Conservation (phyloP, 2,329 filamentous ascomycete genomes). For the Ophiostoma sp. region DNA sequence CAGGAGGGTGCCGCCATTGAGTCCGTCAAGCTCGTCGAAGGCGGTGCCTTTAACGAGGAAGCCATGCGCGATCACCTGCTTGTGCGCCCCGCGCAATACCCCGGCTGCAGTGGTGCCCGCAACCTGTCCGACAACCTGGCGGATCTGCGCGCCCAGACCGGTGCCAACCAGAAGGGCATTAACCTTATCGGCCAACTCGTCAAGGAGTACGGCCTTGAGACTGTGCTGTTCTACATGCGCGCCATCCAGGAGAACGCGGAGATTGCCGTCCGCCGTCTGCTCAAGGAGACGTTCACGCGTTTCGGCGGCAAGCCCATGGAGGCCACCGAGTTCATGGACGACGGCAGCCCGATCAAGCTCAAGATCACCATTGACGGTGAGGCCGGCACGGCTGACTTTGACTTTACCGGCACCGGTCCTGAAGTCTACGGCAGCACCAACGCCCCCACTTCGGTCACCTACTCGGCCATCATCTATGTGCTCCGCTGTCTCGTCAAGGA, state of each 20-base stretch:
- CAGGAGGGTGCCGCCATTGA: constrained; percentile 66
- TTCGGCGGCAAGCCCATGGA: constrained; percentile 32
- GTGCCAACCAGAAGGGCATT: constrained; percentile 74
- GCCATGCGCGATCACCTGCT: constrained; percentile 68
- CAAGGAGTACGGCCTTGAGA: constrained; percentile 69
- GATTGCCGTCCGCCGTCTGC: constrained; percentile 66
- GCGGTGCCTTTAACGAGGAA: constrained; percentile 75
- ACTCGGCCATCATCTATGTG: constrained; percentile 42
- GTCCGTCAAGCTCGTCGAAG: constrained; percentile 69
- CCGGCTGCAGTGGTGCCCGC: constrained; percentile 68
- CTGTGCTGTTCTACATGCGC: constrained; percentile 73
- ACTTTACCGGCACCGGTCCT: constrained; percentile 41
- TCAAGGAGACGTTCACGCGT: constrained; percentile 67
- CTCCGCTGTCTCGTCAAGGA: constrained; percentile 40
- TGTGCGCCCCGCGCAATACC: constrained; percentile 65
- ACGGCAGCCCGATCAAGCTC: constrained; percentile 41
- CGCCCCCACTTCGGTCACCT: constrained; percentile 28
- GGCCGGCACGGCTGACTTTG: constrained; percentile 39
- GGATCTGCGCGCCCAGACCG: constrained; percentile 73
- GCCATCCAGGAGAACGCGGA: constrained; percentile 77
- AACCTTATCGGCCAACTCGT: constrained; percentile 71
- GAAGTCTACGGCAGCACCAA: constrained; percentile 29
- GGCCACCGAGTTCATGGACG: constrained; percentile 44
- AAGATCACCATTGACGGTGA: constrained; percentile 37
- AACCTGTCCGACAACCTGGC: constrained; percentile 74